phyloP scores from a whole-genome alignment of 768 basidiomycete genomes.

The Tylopilus sp. region DNA sequence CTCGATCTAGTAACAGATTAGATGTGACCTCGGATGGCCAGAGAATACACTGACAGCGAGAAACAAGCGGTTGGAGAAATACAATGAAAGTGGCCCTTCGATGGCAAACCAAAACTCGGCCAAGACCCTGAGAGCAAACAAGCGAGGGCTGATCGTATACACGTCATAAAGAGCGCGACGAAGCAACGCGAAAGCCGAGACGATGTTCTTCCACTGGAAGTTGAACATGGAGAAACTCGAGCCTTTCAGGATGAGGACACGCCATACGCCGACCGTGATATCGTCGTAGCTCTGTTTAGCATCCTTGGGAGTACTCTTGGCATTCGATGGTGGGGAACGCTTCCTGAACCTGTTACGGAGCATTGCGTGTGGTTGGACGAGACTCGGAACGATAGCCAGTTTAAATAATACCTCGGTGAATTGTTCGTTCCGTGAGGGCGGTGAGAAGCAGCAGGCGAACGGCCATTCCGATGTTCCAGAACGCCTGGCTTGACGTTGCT shows the following conservation, averaged over 20 bases:
- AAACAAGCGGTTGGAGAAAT: constrained; percentile 22
- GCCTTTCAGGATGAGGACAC: constrained; percentile 17
- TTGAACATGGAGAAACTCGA: constrained; percentile 1
- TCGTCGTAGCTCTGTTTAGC: constrained; percentile 9
- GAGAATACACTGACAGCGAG: constrained; percentile 12
- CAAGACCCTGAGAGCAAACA: constrained; percentile 11
- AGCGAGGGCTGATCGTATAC: constrained; percentile 18
- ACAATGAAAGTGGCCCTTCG: constrained; percentile 16
- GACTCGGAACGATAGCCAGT: neutral
- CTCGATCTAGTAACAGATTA: constrained; percentile 19
- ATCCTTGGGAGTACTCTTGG: neutral
- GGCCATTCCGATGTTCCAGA: too few species aligned
- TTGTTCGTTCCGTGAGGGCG: neutral
- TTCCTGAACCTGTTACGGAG: neutral
- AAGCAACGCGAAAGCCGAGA: constrained; percentile 1
- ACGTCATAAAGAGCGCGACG: constrained; percentile 20
- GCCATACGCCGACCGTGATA: constrained; percentile 24
- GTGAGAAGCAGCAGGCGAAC: too few species aligned
- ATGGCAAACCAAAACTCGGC: constrained; percentile 19
- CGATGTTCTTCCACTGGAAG: constrained; percentile 7
- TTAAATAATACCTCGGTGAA: neutral
- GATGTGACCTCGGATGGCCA: neutral
- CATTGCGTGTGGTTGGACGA: neutral
- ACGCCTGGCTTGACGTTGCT: too few species aligned
- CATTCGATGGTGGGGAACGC: neutral